These are phyloP conservation scores for Musa itinerans DNA, from an alignment of 176 grass and related monocot genomes.

Conservation along the genomic window DNA sequence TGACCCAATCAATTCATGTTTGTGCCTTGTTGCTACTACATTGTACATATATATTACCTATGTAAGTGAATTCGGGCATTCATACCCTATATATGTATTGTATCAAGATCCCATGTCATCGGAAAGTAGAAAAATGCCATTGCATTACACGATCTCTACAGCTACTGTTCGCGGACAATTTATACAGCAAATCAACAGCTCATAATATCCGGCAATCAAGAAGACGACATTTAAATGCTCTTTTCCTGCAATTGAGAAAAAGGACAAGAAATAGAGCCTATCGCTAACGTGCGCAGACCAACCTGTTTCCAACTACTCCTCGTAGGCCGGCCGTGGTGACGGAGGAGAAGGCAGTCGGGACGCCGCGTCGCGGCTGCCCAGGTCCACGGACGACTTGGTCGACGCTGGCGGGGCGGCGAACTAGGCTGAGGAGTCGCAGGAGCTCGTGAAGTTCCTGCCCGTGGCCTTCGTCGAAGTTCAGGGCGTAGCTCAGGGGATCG, in stretches of 20 bases:
- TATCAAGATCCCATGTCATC: too few relatives aligned
- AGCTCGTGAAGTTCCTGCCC: slow-evolving; percentile 18
- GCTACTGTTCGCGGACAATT: too few relatives aligned
- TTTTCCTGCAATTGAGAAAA: neutral
- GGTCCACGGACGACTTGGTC: slow-evolving; percentile 45
- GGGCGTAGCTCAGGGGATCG: slow-evolving; percentile 72
- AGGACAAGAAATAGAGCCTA: neutral
- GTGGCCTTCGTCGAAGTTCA: slow-evolving; percentile 90
- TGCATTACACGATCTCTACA: too few relatives aligned
- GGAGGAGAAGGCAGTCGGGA: neutral
- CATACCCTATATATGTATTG: too few relatives aligned
- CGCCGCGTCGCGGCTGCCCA: slow-evolving; percentile 45
- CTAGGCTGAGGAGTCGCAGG: slow-evolving; percentile 58
- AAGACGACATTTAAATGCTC: neutral
- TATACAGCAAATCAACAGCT: too few relatives aligned
- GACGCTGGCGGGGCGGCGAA: slow-evolving; percentile 53
- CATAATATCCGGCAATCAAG: neutral
- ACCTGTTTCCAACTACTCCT: neutral
- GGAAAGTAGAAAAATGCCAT: too few relatives aligned
- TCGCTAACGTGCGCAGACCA: neutral
- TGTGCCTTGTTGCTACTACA: too few relatives aligned
- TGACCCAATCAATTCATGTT: too few relatives aligned
- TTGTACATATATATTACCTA: too few relatives aligned
- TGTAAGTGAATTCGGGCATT: too few relatives aligned
- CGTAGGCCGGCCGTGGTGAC: neutral